Evolutionary conservation across 441 rosid species (phyloP), one percentile per base, ranked within the genome.

Genomic region (Kokia cookei): DNA sequence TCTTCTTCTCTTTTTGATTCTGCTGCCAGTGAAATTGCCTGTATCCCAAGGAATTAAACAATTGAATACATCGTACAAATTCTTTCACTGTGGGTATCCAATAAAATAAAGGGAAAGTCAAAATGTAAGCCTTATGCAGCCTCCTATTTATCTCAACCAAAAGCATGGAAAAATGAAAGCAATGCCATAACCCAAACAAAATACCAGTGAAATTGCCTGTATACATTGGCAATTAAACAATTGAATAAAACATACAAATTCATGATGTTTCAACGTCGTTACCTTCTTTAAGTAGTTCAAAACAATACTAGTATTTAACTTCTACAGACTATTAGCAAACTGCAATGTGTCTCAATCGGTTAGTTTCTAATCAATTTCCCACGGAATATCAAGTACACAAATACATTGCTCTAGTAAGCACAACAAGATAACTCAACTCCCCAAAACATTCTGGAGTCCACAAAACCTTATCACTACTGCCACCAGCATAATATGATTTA

Each of bases 1-100:
- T 96, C 99, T 84, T 96, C 97, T 78, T 96, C 98, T 63, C 99
- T 84, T 82, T 93, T 96, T 68, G 93, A 81, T 84, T 96, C 99
- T 9, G 97, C 99, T 42, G 96, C 97, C 75, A 91, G 72, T 57
- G 99, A 82, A 45, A 96, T 79, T 13, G 93, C 97, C 99, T 96
- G 82, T 73, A 60, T 72, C 74, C 73, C 72, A 78, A 51, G 42
- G 60, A 69, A 73, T 69, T 53, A 75, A 3, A 71, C 43, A 67
- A n/a, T 14, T 50, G 45, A 29, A 55, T 73, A 66, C 42, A 77
- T 47, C 35, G 63, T 51, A 66, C 57, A 74, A 69, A 54, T 22
- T 59, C 55, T 72, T 69, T 73, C 22, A 62, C 40, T 73, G 64
- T 15, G 7, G 40, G 27, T 43, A 78, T 57, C 51, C 58, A 67